Conservation (phyloP, 2,329 filamentous ascomycete species). For the Colletotrichum musae region DNA sequence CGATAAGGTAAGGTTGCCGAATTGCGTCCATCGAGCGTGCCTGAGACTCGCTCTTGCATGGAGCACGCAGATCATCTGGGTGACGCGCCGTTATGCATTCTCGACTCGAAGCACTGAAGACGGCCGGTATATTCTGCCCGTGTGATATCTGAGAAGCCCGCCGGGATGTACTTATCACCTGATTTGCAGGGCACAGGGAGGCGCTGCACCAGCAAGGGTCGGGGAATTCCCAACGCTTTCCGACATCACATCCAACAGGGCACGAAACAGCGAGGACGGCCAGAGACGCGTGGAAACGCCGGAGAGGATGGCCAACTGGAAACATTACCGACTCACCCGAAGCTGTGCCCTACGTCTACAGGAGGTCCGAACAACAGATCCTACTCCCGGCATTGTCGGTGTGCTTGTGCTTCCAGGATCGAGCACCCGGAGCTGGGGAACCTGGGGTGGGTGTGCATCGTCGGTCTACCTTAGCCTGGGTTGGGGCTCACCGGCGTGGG, state of each 20-base stretch:
- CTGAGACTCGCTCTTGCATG: neutral
- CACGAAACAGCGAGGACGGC: neutral
- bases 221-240: conserved; percentile 24
- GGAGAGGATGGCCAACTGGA: too few relatives aligned
- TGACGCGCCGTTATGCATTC: neutral
- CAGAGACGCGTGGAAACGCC: too few relatives aligned
- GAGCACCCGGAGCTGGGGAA: conserved; percentile 23
- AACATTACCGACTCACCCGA: too few relatives aligned
- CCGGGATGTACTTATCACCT: neutral
- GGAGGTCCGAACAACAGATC: too few relatives aligned
- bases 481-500: conserved; percentile 22
- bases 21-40: too few relatives aligned
- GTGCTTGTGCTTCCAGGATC: conserved; percentile 11
- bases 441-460: neutral
- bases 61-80: neutral
- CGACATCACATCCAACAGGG: conserved; percentile 25
- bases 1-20: too few relatives aligned
- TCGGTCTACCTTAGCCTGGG: neutral
- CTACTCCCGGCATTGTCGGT: too few relatives aligned
- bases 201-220: conserved; percentile 36
- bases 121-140: conserved; percentile 5
- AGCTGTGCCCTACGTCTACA: too few relatives aligned
- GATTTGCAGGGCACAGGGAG: conserved; percentile 26
- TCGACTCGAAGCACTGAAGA: neutral
- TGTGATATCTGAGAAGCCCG: neutral